phyloP scores from a whole-genome alignment of 1,284 basidiomycete species.

The Trametes pubescens region DNA sequence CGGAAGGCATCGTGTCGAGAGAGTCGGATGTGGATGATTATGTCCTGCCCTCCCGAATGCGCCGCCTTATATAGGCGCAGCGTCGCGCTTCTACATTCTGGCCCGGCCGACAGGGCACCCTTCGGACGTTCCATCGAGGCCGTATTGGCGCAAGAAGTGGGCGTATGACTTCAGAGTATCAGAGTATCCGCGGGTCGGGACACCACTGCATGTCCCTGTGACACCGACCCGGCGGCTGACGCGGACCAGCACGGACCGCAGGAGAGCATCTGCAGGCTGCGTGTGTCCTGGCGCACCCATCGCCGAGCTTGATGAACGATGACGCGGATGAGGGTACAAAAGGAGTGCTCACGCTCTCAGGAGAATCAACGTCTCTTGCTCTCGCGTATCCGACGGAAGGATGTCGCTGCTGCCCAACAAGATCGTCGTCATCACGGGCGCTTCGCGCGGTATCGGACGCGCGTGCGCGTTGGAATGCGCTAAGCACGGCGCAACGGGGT shows the following conservation, averaged over 20 bases:
- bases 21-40: neutral
- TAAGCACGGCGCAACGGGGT: conserved; percentile 70
- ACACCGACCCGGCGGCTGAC: conserved; percentile 29
- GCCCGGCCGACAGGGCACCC: conserved; percentile 15
- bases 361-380: conserved; percentile 3
- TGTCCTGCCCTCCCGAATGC: neutral
- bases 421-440: conserved; percentile 77
- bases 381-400: conserved; percentile 21
- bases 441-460: conserved; percentile 83
- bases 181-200: conserved; percentile 7
- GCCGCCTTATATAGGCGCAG: conserved; percentile 19
- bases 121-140: conserved; percentile 16
- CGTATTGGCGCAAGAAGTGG: conserved; percentile 5
- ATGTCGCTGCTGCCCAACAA: conserved; percentile 61
- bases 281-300: conserved; percentile 1
- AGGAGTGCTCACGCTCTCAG: conserved; percentile 14
- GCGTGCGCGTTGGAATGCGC: conserved; percentile 73
- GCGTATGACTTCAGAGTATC: conserved; percentile 18
- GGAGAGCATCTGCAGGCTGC: neutral
- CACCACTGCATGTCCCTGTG: conserved; percentile 37
- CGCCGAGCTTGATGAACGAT: conserved; percentile 10
- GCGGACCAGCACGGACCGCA: conserved; percentile 36
- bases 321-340: conserved; percentile 23
- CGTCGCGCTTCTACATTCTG: conserved; percentile 21
- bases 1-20: conserved; percentile 44